These are phyloP conservation scores for Peniophora sp. DNA, from an alignment of 1,284 basidiomycete genomes.

Conservation along the genomic window DNA sequence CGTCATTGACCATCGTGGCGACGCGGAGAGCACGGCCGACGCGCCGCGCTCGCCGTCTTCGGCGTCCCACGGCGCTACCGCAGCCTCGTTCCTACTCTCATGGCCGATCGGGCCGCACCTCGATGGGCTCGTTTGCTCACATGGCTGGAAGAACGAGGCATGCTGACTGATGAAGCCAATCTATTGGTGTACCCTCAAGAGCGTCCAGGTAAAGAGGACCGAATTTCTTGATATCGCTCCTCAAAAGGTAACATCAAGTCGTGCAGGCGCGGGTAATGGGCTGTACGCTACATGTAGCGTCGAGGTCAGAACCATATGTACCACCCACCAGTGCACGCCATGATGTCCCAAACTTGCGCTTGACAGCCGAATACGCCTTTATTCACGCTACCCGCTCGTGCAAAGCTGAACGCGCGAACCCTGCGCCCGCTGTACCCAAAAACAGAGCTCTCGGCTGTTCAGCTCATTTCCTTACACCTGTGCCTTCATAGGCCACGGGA, in stretches of 20 bases:
- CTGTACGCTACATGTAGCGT: conserved; percentile 49
- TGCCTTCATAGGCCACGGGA: conserved; percentile 25
- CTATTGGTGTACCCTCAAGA: conserved; percentile 25
- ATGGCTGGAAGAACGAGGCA: conserved; percentile 48
- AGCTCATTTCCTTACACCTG: conserved; percentile 43
- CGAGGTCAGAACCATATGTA: conserved; percentile 25
- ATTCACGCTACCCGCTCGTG: conserved; percentile 61
- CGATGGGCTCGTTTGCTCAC: conserved; percentile 44
- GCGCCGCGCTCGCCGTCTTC: too few relatives aligned
- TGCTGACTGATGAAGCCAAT: conserved; percentile 24
- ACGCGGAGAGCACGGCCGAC: too few relatives aligned
- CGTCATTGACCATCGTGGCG: too few relatives aligned
- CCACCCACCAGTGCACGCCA: background rate
- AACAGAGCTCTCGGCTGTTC: conserved; percentile 42
- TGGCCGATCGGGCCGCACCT: conserved; percentile 17
- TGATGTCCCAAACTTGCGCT: background rate
- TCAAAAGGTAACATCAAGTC: background rate
- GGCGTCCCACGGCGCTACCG: too few relatives aligned
- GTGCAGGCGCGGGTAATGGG: conserved; percentile 60
- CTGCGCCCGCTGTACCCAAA: conserved; percentile 46
- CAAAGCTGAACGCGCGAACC: conserved; percentile 65
- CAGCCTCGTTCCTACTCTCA: background rate
- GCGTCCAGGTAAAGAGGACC: background rate
- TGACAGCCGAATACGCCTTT: conserved; percentile 45
- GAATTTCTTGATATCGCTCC: background rate